A percentile compares a stretch with the other conserved stretches of the same genome.
phyloP scores from a whole-genome alignment of 164 flowering plant species.

The Tinospora cordifolia region DNA sequence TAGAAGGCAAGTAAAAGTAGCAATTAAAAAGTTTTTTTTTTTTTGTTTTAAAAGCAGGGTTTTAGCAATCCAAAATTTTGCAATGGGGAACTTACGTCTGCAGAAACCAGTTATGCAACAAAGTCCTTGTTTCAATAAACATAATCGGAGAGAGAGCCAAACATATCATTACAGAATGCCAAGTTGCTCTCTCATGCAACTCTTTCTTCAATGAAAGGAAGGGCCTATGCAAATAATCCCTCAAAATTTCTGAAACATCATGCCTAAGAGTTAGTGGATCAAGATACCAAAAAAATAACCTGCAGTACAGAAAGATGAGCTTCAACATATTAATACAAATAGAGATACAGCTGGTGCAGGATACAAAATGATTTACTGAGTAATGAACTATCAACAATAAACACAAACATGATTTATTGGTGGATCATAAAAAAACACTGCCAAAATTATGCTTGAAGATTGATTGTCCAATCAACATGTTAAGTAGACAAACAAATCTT shows the following conservation, averaged over 20 bases:
- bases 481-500: too few relatives aligned
- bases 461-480: too few relatives aligned
- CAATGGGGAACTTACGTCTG: conserved; percentile 41
- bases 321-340: neutral
- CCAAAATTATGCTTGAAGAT: too few relatives aligned
- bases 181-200: conserved; percentile 45
- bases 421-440: too few relatives aligned
- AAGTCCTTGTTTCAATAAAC: conserved; percentile 55
- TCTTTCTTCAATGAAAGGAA: conserved; percentile 53
- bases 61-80: neutral
- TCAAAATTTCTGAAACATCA: conserved; percentile 39
- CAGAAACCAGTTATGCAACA: conserved; percentile 66
- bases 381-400: too few relatives aligned
- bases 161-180: conserved; percentile 46
- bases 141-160: conserved; percentile 55
- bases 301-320: conserved; percentile 17
- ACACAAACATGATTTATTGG: too few relatives aligned
- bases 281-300: conserved; percentile 62
- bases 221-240: conserved; percentile 40
- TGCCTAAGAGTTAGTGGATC: conserved; percentile 46
- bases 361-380: neutral
- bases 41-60: neutral
- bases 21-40: neutral
- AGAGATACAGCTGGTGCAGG: neutral
- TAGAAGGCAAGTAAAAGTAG: neutral